Evolutionary conservation across 805 yeast genomes (phyloP).

Genomic region (Spathaspora arborariae): DNA sequence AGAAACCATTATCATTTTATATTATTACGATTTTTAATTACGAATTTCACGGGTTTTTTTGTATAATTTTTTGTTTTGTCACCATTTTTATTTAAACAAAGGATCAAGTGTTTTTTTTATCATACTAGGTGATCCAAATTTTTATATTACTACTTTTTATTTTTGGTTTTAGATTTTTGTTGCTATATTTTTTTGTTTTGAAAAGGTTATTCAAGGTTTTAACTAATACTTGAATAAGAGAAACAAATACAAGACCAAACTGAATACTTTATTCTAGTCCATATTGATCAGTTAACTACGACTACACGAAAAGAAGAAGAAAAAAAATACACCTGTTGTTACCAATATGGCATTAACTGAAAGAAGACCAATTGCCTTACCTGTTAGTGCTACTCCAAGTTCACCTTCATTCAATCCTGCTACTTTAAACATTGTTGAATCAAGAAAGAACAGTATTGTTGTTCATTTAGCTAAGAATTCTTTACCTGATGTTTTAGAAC

Average conservation of each 20-base stretch:
- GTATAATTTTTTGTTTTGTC: not conserved
- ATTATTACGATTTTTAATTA: not conserved
- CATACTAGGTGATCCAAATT: not conserved
- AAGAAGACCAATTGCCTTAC: conserved; percentile 58
- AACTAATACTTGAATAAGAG: not conserved
- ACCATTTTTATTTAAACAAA: not conserved
- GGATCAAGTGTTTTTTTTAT: not conserved
- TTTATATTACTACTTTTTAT: not conserved
- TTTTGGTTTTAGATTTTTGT: not conserved
- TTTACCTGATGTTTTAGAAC: conserved; percentile 8
- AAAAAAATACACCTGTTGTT: not conserved
- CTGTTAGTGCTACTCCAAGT: conserved; percentile 45
- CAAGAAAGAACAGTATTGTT: conserved; percentile 2
- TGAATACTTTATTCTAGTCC: not conserved
- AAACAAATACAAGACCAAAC: not conserved
- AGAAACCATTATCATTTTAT: not conserved
- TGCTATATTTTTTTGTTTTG: no score
- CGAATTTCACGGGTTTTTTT: conserved; percentile 2
- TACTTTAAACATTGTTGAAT: conserved; percentile 14
- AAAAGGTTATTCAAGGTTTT: conserved; percentile 1
- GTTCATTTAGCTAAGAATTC: conserved; percentile 1
- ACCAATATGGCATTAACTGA: conserved; percentile 60
- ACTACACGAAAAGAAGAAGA: not conserved
- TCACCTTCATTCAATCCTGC: conserved; percentile 39
- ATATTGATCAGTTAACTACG: not conserved